Conservation (phyloP, 108 stramenopile genomes). For the Fragilaria radians region DNA sequence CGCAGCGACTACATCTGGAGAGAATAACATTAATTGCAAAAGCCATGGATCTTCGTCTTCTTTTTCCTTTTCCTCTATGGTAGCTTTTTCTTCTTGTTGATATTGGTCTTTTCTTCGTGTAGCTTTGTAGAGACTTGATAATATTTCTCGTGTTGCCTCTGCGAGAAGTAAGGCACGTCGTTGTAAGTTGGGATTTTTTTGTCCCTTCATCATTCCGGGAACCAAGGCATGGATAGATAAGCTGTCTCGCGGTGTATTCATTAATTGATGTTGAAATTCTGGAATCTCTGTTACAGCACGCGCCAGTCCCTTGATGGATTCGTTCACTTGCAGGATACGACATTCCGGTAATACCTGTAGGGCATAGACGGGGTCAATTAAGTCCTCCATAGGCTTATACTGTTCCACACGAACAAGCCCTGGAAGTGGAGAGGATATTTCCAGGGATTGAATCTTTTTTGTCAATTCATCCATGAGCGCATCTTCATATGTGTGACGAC, state of each 20-base stretch:
- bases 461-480: slow-evolving; percentile 38
- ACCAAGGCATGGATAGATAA: slow-evolving; percentile 43
- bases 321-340: slow-evolving; percentile 23
- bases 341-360: slow-evolving; percentile 34
- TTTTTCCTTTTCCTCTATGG: background rate
- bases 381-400: background rate
- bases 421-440: slow-evolving; percentile 31
- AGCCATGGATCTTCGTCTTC: slow-evolving; percentile 28
- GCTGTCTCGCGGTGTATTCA: slow-evolving; percentile 22
- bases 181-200: slow-evolving; percentile 21
- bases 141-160: slow-evolving; percentile 16
- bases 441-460: background rate
- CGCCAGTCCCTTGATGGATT: slow-evolving; percentile 50
- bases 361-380: slow-evolving; percentile 39
- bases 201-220: slow-evolving; percentile 44
- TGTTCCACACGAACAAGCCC: slow-evolving; percentile 31
- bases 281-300: slow-evolving; percentile 8
- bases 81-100: background rate
- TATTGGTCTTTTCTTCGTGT: slow-evolving; percentile 15
- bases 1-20: slow-evolving; percentile 32
- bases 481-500: slow-evolving; percentile 47
- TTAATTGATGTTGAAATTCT: slow-evolving; percentile 6
- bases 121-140: slow-evolving; percentile 28
- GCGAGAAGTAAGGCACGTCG: slow-evolving; percentile 24
- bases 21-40: slow-evolving; percentile 41